These are phyloP conservation scores for Corrigiola litoralis DNA, from an alignment of 179 eudicot species.

Conservation along the genomic window DNA sequence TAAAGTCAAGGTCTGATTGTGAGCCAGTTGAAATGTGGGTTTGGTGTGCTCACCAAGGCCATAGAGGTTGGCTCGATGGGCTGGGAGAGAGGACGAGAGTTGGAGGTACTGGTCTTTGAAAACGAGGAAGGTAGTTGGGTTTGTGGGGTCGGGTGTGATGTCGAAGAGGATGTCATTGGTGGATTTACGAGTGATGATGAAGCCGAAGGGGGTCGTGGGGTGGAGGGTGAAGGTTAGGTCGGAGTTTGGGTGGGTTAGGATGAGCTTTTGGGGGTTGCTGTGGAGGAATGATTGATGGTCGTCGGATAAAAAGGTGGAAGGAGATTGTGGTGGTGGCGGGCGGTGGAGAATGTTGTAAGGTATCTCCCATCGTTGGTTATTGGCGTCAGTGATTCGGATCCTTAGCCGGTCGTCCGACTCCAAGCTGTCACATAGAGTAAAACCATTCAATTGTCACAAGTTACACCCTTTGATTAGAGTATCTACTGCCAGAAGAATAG, in stretches of 20 bases:
- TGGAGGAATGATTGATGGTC: too few relatives aligned
- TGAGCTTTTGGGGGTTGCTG: background rate
- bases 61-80: constrained; percentile 47
- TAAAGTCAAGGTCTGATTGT: constrained; percentile 57
- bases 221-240: too few relatives aligned
- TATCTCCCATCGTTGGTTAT: constrained; percentile 60
- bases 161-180: constrained; percentile 53
- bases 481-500: too few relatives aligned
- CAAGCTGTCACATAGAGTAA: constrained; percentile 53
- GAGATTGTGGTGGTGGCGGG: constrained; percentile 18
- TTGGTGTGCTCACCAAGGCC: constrained; percentile 87
- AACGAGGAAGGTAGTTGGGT: constrained; percentile 38
- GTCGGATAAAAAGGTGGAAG: too few relatives aligned
- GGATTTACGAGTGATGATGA: constrained; percentile 52
- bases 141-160: constrained; percentile 34
- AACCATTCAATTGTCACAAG: too few relatives aligned
- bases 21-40: constrained; percentile 44
- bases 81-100: constrained; percentile 58
- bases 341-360: constrained; percentile 47
- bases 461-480: too few relatives aligned
- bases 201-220: constrained; percentile 36
- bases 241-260: background rate
- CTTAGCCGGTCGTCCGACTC: constrained; percentile 51
- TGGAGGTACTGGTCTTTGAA: constrained; percentile 74
- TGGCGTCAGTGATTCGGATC: constrained; percentile 55